A percentile compares a stretch with the other conserved stretches of the same genome.
Conservation (phyloP, 306 rosid genomes). For the Fragaria nilgerrensis region DNA sequence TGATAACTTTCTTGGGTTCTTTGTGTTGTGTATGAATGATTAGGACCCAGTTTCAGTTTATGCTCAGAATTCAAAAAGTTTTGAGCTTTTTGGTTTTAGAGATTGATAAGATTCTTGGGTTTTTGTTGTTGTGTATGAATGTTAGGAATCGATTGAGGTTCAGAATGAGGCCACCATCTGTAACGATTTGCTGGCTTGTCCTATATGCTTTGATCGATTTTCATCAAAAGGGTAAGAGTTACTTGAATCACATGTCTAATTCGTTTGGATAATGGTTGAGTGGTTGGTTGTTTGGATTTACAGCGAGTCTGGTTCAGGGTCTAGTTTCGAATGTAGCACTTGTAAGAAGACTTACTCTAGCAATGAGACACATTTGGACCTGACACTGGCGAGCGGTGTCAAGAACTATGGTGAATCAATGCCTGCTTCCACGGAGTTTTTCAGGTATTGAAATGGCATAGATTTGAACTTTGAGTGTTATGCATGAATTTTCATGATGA, state of each 20-base stretch:
- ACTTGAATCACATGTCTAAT: background rate
- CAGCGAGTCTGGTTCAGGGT: constrained; percentile 58
- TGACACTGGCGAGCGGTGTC: constrained; percentile 53
- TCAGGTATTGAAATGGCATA: constrained; percentile 49
- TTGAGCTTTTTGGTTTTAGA: background rate
- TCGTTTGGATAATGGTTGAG: background rate
- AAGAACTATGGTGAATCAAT: constrained; percentile 56
- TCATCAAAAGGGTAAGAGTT: constrained; percentile 36
- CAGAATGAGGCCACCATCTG: constrained; percentile 38
- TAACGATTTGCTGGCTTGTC: constrained; percentile 68
- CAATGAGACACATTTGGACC: constrained; percentile 62
- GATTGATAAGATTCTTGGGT: background rate
- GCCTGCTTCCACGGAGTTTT: constrained; percentile 78
- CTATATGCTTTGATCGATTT: constrained; percentile 62
- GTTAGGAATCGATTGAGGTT: constrained; percentile 41
- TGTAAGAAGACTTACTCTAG: constrained; percentile 74
- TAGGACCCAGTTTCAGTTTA: background rate
- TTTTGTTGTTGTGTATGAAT: background rate
- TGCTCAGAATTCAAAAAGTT: background rate
- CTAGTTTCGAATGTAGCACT: constrained; percentile 62
- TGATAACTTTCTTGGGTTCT: background rate
- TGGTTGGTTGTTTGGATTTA: constrained; percentile 22
- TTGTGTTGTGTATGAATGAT: background rate
- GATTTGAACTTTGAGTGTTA: constrained; percentile 1
- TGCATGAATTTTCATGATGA: background rate